These are phyloP conservation scores for Aurinia saxatilis DNA, from an alignment of 345 rosid species.

Conservation along the genomic window DNA sequence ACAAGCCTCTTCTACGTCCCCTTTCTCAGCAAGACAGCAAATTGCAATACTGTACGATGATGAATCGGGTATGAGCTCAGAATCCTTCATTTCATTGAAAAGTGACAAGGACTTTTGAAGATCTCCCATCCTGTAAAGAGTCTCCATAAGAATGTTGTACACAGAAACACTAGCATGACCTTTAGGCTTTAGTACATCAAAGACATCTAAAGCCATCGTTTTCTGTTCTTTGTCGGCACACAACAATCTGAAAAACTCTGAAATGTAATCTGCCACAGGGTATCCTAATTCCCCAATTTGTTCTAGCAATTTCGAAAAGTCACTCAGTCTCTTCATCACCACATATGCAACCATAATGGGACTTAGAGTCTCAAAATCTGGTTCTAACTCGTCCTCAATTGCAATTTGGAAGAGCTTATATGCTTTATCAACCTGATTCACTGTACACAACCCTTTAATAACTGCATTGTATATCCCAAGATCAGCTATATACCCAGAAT, in stretches of 20 bases:
- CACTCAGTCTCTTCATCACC: slow-evolving; percentile 43
- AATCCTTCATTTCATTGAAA: slow-evolving; percentile 44
- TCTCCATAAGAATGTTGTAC: slow-evolving; percentile 61
- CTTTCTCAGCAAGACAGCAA: slow-evolving; percentile 47
- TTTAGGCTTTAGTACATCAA: slow-evolving; percentile 45
- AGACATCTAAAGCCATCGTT: slow-evolving; percentile 50
- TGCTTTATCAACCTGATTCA: slow-evolving; percentile 61
- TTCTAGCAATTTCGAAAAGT: slow-evolving; percentile 43
- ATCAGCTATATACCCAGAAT: slow-evolving; percentile 81
- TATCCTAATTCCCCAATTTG: slow-evolving; percentile 51
- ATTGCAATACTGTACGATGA: slow-evolving; percentile 49
- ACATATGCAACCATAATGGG: slow-evolving; percentile 69
- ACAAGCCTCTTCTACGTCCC: slow-evolving; percentile 57
- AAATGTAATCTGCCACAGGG: slow-evolving; percentile 47
- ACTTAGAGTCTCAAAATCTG: slow-evolving; percentile 53
- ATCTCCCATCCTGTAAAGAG: slow-evolving; percentile 45
- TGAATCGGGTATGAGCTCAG: slow-evolving; percentile 46
- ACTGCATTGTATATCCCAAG: slow-evolving; percentile 73
- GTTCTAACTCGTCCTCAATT: slow-evolving; percentile 61
- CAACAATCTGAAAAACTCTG: slow-evolving; percentile 48
- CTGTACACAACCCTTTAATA: slow-evolving; percentile 65
- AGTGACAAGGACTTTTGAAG: slow-evolving; percentile 54
- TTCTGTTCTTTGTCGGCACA: slow-evolving; percentile 44
- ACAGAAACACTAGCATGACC: slow-evolving; percentile 52
- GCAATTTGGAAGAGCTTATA: slow-evolving; percentile 51